phyloP scores from a whole-genome alignment of 202 grass and related monocot species.

The Carex arenaria region DNA sequence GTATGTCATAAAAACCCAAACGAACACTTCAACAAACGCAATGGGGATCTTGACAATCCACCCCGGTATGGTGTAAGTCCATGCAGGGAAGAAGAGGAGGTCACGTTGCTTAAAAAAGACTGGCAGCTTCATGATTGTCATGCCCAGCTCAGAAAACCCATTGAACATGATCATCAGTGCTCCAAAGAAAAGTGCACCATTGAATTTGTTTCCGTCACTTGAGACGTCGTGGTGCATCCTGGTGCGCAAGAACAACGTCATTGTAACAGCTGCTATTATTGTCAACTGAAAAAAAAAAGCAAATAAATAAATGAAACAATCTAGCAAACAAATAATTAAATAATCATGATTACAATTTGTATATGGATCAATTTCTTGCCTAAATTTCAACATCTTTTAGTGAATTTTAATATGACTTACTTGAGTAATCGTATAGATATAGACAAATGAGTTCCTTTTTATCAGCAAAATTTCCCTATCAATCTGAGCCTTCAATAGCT shows the following conservation, averaged over 20 bases:
- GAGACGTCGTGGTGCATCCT: constrained; percentile 6
- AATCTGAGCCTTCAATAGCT: constrained; percentile 31
- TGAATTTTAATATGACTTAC: constrained; percentile 31
- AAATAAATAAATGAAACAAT: not conserved
- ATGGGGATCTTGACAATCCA: constrained; percentile 48
- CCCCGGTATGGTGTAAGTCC: constrained; percentile 37
- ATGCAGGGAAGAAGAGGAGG: constrained; percentile 36
- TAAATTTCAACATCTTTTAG: not conserved
- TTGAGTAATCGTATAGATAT: constrained; percentile 68
- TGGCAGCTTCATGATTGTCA: constrained; percentile 31
- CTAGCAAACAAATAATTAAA: not conserved
- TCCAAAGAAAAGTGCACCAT: constrained; percentile 27
- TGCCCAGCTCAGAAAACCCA: constrained; percentile 31
- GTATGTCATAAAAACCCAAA: constrained; percentile 36
- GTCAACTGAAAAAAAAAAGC: constrained; percentile 27
- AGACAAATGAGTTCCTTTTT: constrained; percentile 69
- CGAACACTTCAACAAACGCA: constrained; percentile 24
- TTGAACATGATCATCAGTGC: constrained; percentile 34
- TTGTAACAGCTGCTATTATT: constrained; percentile 21
- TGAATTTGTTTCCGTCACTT: constrained; percentile 10
- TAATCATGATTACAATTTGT: not conserved
- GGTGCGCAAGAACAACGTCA: constrained; percentile 31
- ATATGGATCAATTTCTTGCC: not conserved
- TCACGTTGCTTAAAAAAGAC: constrained; percentile 50
- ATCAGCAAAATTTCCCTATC: constrained; percentile 40